Evolutionary conservation across 148 eudicot genomes (phyloP).

Genomic region (Rhododendron kiyosumense): DNA sequence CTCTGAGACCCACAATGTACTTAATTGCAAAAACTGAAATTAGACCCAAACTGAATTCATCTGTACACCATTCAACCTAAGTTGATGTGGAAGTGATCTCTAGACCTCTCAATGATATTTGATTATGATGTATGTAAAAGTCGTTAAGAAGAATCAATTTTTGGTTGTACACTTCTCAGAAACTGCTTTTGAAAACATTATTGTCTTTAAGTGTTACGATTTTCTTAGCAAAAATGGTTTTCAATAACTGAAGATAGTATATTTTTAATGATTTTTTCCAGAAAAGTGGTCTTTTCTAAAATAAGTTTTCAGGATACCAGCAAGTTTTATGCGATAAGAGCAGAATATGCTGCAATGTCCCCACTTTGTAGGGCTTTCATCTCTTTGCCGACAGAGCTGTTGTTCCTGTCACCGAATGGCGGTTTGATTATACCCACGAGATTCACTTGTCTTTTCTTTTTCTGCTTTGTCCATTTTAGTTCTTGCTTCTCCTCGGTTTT

Average conservation of each 20-base stretch:
- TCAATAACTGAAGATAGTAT: neutral
- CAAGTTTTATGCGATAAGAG: neutral
- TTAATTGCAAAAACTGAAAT: neutral
- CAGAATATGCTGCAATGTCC: neutral
- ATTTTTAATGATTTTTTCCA: neutral
- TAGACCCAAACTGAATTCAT: neutral
- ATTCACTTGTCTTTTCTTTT: neutral
- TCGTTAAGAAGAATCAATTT: neutral
- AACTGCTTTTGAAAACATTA: neutral
- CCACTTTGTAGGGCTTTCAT: neutral
- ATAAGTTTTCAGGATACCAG: neutral
- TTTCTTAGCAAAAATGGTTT: neutral
- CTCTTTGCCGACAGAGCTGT: neutral
- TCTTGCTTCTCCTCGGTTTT: neutral
- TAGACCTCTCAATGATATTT: neutral
- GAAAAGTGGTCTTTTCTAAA: neutral
- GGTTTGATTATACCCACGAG: neutral
- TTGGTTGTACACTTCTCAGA: neutral
- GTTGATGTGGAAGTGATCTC: neutral
- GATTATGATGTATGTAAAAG: neutral
- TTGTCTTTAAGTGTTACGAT: neutral
- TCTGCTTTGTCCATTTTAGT: neutral
- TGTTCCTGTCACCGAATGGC: neutral
- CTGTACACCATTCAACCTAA: neutral
- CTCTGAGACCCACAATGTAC: neutral